Evolutionary conservation across 345 rosid genomes (phyloP), one percentile per base, ranked within the genome.

Genomic region (Camelina laxa): DNA sequence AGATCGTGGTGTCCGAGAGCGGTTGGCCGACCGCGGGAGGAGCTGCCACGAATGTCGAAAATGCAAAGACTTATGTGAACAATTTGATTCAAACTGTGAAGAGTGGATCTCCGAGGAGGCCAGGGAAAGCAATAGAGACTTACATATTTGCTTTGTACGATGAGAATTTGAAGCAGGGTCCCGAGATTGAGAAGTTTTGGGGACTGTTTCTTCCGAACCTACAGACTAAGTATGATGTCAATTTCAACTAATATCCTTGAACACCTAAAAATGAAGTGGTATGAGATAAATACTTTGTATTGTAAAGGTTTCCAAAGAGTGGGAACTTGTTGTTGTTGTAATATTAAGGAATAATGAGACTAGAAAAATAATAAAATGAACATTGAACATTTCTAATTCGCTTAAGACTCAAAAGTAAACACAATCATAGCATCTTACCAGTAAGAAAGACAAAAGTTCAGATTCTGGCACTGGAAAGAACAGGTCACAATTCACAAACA

Each of bases 11-110:
- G 9, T 81, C 92, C 0, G 92, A 89, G 75, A 83, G 79, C 9
- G 90, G 96, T 14, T 89, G 96, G 92, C 90, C 96, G 0, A 71
- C 89, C 0, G 78, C 69, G 0, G 92, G 89, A 58, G 92, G 82
- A 16, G 4, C 8, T 0, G 87, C 70, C 3, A 62, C 92, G 0
- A 72, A 39, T 16, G n/a, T 67, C 4, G 85, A 85, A 0, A 86
- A 87, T 53, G 96, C 96, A 5, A 81, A 75, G 69, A 82, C 76
- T 60, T 86, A 87, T 58, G 79, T 79, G 59, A 81, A 79, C 54
- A 89, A 89, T 24, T 59, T 89, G 83, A 78, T 83, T 33, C 81
- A 69, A 38, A 89, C 88, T 30, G 92, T 79, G 49, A 79, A 79
- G 64, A 42, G 0, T 15, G 82, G 82, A 22, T 69, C 75, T 21